Conservation (phyloP, 2,329 filamentous ascomycete species). For the Clarireedia paspali region DNA sequence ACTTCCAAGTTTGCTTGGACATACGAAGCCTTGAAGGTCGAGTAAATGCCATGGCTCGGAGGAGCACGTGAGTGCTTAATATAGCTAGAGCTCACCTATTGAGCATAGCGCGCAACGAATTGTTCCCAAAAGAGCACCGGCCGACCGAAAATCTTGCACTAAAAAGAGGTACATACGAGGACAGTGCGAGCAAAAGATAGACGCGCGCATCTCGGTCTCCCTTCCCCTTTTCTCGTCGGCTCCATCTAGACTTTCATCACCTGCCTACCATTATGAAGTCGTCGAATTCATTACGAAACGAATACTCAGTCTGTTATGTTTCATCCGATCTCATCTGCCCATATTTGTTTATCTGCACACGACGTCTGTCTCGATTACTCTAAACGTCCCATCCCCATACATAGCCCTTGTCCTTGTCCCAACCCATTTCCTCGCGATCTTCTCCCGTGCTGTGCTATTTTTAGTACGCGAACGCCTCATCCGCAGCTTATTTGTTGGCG, state of each 20-base stretch:
- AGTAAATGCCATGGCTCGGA: too few species aligned
- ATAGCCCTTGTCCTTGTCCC: neutral
- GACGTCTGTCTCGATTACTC: neutral
- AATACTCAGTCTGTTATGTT: neutral
- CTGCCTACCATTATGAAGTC: slow-evolving; percentile 6
- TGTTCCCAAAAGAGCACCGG: too few species aligned
- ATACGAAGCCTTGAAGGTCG: too few species aligned
- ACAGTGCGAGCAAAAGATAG: neutral
- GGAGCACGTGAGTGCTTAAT: too few species aligned
- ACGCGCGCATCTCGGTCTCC: slow-evolving; percentile 1
- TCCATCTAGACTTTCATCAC: neutral
- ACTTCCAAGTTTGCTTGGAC: too few species aligned
- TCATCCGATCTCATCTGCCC: neutral
- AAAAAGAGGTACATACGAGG: neutral
- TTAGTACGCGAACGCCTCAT: slow-evolving; percentile 9
- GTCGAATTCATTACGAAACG: slow-evolving; percentile 5
- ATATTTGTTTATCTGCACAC: neutral
- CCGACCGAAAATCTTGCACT: too few species aligned
- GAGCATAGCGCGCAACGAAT: too few species aligned
- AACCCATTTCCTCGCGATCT: neutral
- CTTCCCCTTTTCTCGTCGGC: neutral
- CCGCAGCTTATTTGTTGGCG: slow-evolving; percentile 9
- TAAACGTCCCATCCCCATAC: neutral
- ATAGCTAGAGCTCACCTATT: too few species aligned
- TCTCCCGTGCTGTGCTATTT: slow-evolving; percentile 4